phyloP scores from a whole-genome alignment of 495 filamentous ascomycete genomes.

The Patellaria atrata region DNA sequence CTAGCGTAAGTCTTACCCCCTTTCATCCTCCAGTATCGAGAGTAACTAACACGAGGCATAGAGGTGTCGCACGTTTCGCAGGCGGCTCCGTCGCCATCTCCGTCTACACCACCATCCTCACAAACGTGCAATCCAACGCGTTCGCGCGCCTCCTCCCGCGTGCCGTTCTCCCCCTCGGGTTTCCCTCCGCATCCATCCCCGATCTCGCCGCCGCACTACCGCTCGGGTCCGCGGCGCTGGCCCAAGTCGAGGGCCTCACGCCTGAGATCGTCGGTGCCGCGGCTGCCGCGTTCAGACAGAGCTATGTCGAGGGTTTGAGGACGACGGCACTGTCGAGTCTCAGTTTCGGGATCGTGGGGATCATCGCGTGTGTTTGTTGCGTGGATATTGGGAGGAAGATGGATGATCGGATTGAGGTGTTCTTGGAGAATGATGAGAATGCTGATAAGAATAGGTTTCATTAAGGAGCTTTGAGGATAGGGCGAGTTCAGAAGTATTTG shows the following conservation, averaged over 20 bases:
- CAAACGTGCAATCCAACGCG: conserved; percentile 4
- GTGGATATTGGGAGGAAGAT: conserved; percentile 24
- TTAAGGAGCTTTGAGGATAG: no score
- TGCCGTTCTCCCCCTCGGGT: conserved; percentile 12
- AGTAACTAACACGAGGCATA: neutral
- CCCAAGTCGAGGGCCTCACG: conserved; percentile 8
- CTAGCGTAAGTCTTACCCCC: conserved; percentile 7
- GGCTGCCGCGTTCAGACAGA: conserved; percentile 9
- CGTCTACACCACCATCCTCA: conserved; percentile 14
- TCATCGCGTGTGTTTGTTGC: conserved; percentile 16
- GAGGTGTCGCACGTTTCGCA: conserved; percentile 21
- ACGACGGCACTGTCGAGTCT: conserved; percentile 1
- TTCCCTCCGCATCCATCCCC: neutral
- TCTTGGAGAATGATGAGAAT: conserved; percentile 23
- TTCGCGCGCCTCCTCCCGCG: conserved; percentile 7
- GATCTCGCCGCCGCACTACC: conserved; percentile 12
- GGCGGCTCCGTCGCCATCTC: conserved; percentile 22
- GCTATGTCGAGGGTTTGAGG: conserved; percentile 13
- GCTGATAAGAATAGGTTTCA: conserved; percentile 24
- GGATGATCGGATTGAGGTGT: conserved; percentile 24
- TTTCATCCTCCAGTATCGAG: conserved; percentile 1
- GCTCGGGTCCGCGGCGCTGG: conserved; percentile 11
- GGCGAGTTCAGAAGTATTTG: no score
- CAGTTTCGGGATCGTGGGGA: conserved; percentile 17
- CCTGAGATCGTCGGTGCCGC: conserved; percentile 10